Conservation (phyloP, 352 stramenopile genomes). For the Globisporangium barbulae region DNA sequence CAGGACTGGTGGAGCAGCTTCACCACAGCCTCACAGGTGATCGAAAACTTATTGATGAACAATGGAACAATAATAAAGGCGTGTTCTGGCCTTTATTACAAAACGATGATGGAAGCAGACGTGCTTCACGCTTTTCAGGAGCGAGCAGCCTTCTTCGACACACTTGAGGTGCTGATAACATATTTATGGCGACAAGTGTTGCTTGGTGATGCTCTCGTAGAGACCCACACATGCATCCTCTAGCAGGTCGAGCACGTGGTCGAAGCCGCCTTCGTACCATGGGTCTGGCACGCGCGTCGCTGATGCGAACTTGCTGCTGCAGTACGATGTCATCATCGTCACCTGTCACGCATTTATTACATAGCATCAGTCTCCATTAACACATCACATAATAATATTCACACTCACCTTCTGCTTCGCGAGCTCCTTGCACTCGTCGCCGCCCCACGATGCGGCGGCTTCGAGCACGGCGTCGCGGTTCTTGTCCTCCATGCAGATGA, state of each 20-base stretch:
- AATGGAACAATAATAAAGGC: too few relatives aligned
- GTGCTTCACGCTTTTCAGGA: too few relatives aligned
- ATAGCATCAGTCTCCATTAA: constrained; percentile 9
- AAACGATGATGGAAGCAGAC: too few relatives aligned
- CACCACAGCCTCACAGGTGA: too few relatives aligned
- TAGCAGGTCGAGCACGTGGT: constrained; percentile 86
- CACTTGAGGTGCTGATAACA: too few relatives aligned
- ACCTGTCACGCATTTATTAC: constrained; percentile 31
- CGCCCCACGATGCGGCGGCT: constrained; percentile 80
- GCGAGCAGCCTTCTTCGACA: too few relatives aligned
- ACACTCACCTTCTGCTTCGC: constrained; percentile 52
- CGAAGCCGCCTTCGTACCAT: constrained; percentile 89
- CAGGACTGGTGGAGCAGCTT: too few relatives aligned
- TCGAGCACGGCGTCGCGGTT: constrained; percentile 83
- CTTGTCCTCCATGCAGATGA: constrained; percentile 89
- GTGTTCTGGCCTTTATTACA: too few relatives aligned
- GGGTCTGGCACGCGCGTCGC: constrained; percentile 70
- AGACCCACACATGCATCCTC: constrained; percentile 85
- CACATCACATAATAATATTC: not conserved
- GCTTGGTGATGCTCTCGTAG: constrained; percentile 45
- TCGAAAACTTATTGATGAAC: too few relatives aligned
- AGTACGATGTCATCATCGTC: constrained; percentile 84
- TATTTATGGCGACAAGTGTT: not conserved
- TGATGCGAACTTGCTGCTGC: constrained; percentile 51
- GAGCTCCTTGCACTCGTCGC: constrained; percentile 38